Evolutionary conservation across 257 asterid species (phyloP).

Genomic region (Ajuga chamaepitys): DNA sequence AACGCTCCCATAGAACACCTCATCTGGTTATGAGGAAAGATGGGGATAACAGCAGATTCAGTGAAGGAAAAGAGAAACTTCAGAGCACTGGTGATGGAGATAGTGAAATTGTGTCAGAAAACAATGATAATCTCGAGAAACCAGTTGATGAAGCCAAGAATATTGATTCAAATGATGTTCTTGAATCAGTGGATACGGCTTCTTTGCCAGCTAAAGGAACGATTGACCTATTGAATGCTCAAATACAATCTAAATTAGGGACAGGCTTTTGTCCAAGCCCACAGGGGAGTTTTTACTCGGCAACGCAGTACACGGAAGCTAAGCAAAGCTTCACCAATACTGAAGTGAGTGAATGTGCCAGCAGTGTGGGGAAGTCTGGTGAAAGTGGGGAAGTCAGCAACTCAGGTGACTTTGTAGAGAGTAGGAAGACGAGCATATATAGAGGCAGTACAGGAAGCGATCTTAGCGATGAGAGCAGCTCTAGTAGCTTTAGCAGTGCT

Average conservation of each 20-base stretch:
- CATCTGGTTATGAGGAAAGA: constrained; percentile 5
- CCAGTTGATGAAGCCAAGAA: constrained; percentile 22
- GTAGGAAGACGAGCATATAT: constrained; percentile 41
- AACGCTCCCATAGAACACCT: constrained; percentile 34
- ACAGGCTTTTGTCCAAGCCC: constrained; percentile 38
- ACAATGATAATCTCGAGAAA: constrained; percentile 15
- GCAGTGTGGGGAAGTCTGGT: constrained; percentile 38
- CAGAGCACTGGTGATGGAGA: constrained; percentile 9
- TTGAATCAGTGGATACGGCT: constrained; percentile 25
- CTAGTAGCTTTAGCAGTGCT: constrained; percentile 44
- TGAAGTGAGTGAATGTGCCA: constrained; percentile 36
- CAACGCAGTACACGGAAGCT: constrained; percentile 44
- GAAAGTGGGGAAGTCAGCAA: constrained; percentile 42
- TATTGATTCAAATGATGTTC: constrained; percentile 22
- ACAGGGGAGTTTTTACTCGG: constrained; percentile 47
- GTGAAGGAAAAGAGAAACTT: constrained; percentile 19
- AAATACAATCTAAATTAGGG: constrained; percentile 21
- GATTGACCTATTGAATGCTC: constrained; percentile 10
- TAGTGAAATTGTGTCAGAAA: constrained; percentile 15
- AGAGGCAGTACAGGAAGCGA: constrained; percentile 53
- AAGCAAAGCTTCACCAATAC: constrained; percentile 55
- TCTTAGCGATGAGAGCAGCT: constrained; percentile 55
- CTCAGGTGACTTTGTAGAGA: constrained; percentile 31
- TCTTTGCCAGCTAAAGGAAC: constrained; percentile 20
- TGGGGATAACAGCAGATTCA: constrained; percentile 9